These are phyloP conservation scores for Eimeria necatrix DNA, from an alignment of 169 alveolate species.

Conservation along the genomic window DNA sequence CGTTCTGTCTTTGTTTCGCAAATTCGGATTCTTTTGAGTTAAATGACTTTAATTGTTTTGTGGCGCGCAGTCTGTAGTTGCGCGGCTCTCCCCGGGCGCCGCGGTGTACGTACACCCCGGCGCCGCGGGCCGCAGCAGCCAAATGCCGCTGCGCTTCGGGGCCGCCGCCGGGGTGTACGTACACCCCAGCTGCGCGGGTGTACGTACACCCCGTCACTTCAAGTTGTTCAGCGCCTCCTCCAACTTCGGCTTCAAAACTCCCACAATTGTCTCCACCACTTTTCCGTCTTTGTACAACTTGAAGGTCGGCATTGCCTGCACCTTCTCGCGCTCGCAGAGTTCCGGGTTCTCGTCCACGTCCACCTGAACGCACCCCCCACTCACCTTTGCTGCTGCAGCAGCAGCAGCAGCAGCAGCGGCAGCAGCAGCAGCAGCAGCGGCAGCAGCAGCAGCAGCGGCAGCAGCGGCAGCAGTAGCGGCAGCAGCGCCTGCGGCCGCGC, in stretches of 20 bases:
- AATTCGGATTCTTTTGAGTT: no score
- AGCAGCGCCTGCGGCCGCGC: no score
- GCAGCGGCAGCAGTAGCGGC: no score
- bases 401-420: neutral
- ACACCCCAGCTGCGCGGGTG: neutral
- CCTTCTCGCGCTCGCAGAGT: conserved; percentile 67
- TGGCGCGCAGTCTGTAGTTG: no score
- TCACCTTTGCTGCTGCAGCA: neutral
- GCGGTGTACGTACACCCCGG: neutral
- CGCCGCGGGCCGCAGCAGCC: neutral
- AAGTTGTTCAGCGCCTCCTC: conserved; percentile 59
- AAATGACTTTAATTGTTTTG: no score
- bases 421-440: neutral
- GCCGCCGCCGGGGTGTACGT: conserved; percentile 11
- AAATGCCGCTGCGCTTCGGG: no score
- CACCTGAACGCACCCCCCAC: conserved; percentile 32
- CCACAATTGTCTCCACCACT: conserved; percentile 54
- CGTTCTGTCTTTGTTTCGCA: no score
- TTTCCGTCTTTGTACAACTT: conserved; percentile 75
- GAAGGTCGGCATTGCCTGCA: conserved; percentile 81
- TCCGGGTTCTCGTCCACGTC: conserved; percentile 75
- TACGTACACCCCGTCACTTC: neutral
- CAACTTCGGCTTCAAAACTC: conserved; percentile 19
- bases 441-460: neutral
- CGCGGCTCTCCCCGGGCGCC: no score